Evolutionary conservation across 2,329 filamentous ascomycete genomes (phyloP).

Genomic region (Aspergillus pseudonomiae): DNA sequence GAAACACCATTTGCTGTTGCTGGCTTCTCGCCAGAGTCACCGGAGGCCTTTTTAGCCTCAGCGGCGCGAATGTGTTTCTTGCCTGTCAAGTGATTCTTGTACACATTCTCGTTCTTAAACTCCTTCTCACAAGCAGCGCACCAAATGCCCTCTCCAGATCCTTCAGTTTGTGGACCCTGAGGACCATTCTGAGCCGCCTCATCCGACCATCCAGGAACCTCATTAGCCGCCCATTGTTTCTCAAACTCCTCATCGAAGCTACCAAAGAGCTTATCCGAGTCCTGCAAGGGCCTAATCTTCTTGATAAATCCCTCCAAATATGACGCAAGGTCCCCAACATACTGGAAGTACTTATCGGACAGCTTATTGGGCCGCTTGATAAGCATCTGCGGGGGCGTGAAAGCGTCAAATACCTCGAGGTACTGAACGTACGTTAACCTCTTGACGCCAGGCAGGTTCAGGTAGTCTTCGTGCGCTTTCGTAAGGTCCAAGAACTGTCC

Average conservation of each 20-base stretch:
- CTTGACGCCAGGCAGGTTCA: constrained; percentile 87
- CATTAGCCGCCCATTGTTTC: constrained; percentile 76
- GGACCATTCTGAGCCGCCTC: constrained; percentile 51
- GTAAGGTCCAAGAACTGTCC: constrained; percentile 92
- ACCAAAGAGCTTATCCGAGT: constrained; percentile 75
- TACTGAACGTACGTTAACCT: constrained; percentile 90
- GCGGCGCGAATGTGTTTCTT: constrained; percentile 92
- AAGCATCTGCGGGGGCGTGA: constrained; percentile 71
- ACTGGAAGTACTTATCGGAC: constrained; percentile 90
- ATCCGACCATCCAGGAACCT: constrained; percentile 76
- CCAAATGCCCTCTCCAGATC: constrained; percentile 73
- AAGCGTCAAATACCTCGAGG: constrained; percentile 86
- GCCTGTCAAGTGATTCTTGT: constrained; percentile 82
- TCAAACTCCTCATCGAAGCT: constrained; percentile 84
- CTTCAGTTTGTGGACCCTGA: constrained; percentile 53
- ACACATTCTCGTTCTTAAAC: constrained; percentile 94
- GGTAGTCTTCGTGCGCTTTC: constrained; percentile 78
- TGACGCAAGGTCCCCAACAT: constrained; percentile 75
- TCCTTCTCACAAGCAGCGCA: constrained; percentile 91
- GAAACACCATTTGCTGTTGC: constrained; percentile 22
- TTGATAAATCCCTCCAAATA: constrained; percentile 91
- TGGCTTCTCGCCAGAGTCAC: constrained; percentile 41
- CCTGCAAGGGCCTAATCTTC: constrained; percentile 80
- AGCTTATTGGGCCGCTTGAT: constrained; percentile 82
- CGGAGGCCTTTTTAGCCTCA: constrained; percentile 59